A percentile compares a stretch with the other conserved stretches of the same genome.
Evolutionary conservation across 2,329 filamentous ascomycete genomes (phyloP).

Genomic region (Drechslerella dactyloides): DNA sequence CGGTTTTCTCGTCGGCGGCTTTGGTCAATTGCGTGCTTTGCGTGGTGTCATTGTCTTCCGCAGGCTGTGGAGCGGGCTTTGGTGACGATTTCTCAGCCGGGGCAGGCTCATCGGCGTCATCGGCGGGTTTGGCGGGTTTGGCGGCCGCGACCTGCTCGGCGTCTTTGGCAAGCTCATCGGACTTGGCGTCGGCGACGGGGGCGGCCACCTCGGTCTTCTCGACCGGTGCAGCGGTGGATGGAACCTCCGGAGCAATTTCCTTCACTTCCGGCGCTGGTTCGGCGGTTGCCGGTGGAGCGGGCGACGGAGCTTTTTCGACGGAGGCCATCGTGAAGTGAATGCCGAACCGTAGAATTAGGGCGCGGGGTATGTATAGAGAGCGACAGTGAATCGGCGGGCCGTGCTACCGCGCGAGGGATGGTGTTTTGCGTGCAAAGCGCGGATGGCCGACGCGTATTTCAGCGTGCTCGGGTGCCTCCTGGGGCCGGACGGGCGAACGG

Average conservation of each 20-base stretch:
- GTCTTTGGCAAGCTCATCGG: constrained; percentile 25
- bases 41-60: constrained; percentile 35
- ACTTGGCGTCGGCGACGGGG: constrained; percentile 36
- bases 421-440: constrained; percentile 29
- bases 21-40: constrained; percentile 32
- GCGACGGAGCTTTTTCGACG: constrained; percentile 37
- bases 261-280: constrained; percentile 47
- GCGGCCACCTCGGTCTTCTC: constrained; percentile 46
- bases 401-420: neutral
- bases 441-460: constrained; percentile 46
- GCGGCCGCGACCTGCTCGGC: constrained; percentile 24
- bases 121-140: constrained; percentile 36
- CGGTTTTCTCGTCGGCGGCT: neutral
- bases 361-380: neutral
- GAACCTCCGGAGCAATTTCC: constrained; percentile 45
- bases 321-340: constrained; percentile 29
- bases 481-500: constrained; percentile 20
- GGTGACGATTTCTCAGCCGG: constrained; percentile 22
- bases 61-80: constrained; percentile 40
- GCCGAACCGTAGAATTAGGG: constrained; percentile 11
- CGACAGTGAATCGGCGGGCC: neutral
- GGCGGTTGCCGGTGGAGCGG: constrained; percentile 40
- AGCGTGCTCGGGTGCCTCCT: constrained; percentile 36
- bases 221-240: constrained; percentile 48
- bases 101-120: constrained; percentile 36